These are phyloP conservation scores for Cutaneotrichosporon sp. DNA, from an alignment of 1,284 basidiomycete genomes.

Conservation along the genomic window DNA sequence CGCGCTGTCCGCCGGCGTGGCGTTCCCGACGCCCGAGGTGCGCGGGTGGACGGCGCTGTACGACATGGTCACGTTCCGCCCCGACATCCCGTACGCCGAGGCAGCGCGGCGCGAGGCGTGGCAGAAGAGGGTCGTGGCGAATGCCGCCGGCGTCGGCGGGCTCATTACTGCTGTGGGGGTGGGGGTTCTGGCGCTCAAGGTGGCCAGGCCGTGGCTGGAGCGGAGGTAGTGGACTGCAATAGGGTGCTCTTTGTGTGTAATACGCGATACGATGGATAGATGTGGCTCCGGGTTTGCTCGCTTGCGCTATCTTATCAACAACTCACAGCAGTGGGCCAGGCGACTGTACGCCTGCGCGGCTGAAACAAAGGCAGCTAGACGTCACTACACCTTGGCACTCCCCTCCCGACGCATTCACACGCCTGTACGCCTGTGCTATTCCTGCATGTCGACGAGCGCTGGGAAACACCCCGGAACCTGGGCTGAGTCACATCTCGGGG, in stretches of 20 bases:
- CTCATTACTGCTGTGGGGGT: neutral
- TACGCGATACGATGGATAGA: neutral
- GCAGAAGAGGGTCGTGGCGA: constrained; percentile 45
- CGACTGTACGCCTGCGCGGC: no score
- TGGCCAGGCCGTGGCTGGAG: neutral
- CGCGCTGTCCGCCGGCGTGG: constrained; percentile 51
- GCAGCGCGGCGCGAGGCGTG: constrained; percentile 49
- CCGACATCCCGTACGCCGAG: constrained; percentile 82
- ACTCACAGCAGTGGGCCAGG: no score
- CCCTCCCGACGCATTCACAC: no score
- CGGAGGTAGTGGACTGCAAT: neutral
- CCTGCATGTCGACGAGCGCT: neutral
- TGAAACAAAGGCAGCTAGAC: no score
- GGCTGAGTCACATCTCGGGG: neutral
- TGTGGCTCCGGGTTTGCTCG: no score
- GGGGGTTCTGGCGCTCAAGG: neutral
- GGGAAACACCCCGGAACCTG: neutral
- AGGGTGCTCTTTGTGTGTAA: neutral
- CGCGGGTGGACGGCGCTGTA: constrained; percentile 89
- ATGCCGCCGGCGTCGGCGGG: neutral
- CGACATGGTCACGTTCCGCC: constrained; percentile 95
- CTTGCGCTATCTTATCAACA: no score
- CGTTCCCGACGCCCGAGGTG: constrained; percentile 57
- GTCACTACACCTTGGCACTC: no score
- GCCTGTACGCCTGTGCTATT: no score